phyloP scores from a whole-genome alignment of 164 flowering plant species.

The Warburgia ugandensis region DNA sequence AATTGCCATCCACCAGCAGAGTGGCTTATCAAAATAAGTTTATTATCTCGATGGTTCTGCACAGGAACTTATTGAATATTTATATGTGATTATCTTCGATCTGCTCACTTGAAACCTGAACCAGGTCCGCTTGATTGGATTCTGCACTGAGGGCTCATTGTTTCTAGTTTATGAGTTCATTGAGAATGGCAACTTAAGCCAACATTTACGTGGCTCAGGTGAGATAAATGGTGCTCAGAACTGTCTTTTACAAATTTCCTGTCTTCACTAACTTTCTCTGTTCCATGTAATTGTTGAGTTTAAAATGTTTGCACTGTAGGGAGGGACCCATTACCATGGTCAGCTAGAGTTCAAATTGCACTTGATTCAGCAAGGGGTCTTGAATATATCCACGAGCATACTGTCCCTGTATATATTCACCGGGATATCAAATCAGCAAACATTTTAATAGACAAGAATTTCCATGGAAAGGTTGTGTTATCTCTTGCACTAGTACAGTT shows the following conservation, averaged over 20 bases:
- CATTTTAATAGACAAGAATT: constrained; percentile 87
- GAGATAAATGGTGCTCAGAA: no score
- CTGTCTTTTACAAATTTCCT: no score
- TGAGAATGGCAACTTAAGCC: constrained; percentile 84
- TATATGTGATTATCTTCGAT: not conserved
- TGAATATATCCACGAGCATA: constrained; percentile 93
- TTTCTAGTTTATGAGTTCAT: constrained; percentile 82
- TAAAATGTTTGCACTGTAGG: constrained; percentile 29
- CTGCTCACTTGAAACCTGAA: no score
- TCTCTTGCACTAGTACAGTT: not conserved
- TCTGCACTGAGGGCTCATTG: constrained; percentile 67
- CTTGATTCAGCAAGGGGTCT: constrained; percentile 98
- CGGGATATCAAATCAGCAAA: constrained; percentile 95
- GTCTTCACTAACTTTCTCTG: no score
- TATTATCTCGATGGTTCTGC: not conserved
- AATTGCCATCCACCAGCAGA: no score
- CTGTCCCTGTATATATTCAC: constrained; percentile 90
- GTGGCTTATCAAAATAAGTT: no score
- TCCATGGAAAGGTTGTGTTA: constrained; percentile 66
- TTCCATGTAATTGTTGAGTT: no score
- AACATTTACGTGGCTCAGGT: constrained; percentile 81
- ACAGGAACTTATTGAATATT: not conserved
- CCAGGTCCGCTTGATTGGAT: constrained; percentile 94
- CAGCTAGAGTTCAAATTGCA: constrained; percentile 84
- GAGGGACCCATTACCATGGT: constrained; percentile 67